Base-by-base conservation (phyloP, 2,329 filamentous ascomycete genomes). In the Emergomyces pasteurianus region DNA sequence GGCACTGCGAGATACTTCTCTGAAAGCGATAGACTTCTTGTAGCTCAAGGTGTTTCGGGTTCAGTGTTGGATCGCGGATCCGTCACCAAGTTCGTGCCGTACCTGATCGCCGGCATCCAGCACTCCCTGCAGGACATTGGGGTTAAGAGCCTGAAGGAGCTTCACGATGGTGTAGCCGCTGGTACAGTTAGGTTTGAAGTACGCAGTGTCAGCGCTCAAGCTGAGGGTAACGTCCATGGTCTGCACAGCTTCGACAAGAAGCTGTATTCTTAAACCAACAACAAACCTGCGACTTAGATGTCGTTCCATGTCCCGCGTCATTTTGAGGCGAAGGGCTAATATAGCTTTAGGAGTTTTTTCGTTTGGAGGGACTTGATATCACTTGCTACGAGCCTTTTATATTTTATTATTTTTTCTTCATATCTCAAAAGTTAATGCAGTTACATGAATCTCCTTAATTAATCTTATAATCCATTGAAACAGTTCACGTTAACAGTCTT, bases 181-280 rank as follows among this genome's bases (percentile, higher is more conserved):
- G 90, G 92, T 63, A 84, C 79, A 57, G 86, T 96, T 60, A 86
- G 94, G 70, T 99, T 99, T 73, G 94, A 99, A 81, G 82, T 97
- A 71, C 84, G 94, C 69, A 97, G 91, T 63, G 88, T 91, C 63
- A 96, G 91, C 76, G 94, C 94, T 58, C 91, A 96, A 83, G 83
- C 95, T 62, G 94, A 99, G 81, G 94, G 94, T 66, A 94, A 92
- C 73, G 92, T 99, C 64, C 95, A 97, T 79, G 85, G 85, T 62
- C 91, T 99, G 83, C 91, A 97, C 81, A 92, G 90, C 74, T 97
- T 95, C 75, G 94, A 97, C 82, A 99, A 99, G 88, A 99, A 97
- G 84, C 88, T 99, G 67, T 99, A 95, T 78, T 90, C 91, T 70
- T 96, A 85, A 73, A 60, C 28, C 1, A 46, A 1, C 26, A 31